Evolutionary conservation across 768 basidiomycete genomes (phyloP).

Genomic region (Boletus reticulatus): DNA sequence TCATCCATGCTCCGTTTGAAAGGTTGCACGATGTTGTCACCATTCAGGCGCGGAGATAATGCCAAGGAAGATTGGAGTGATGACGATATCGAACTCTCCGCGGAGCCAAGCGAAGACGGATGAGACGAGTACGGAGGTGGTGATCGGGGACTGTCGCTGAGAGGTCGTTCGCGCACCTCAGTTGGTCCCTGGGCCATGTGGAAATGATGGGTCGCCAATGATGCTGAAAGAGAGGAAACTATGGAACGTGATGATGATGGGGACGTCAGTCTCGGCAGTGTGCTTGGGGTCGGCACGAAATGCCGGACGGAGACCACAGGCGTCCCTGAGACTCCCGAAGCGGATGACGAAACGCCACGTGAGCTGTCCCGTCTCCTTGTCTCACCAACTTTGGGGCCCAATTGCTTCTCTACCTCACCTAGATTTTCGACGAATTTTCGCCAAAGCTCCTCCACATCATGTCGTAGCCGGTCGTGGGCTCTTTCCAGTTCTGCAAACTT

Average conservation of each 20-base stretch:
- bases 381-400: conserved; percentile 17
- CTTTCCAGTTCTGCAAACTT: conserved; percentile 57
- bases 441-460: conserved; percentile 65
- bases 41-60: conserved; percentile 23
- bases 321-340: conserved; percentile 27
- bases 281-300: conserved; percentile 51
- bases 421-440: conserved; percentile 50
- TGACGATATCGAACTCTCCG: conserved; percentile 21
- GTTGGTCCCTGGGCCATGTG: conserved; percentile 29
- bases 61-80: conserved; percentile 14
- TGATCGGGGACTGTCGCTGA: conserved; percentile 23
- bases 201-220: conserved; percentile 58
- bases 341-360: conserved; percentile 18
- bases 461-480: conserved; percentile 51
- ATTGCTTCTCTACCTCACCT: conserved; percentile 41
- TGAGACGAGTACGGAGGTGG: conserved; percentile 38
- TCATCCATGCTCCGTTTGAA: conserved; percentile 49
- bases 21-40: conserved; percentile 32
- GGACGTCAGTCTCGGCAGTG: conserved; percentile 36
- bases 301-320: conserved; percentile 45
- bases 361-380: conserved; percentile 20
- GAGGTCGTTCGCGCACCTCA: conserved; percentile 13
- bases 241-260: conserved; percentile 39
- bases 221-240: conserved; percentile 68
- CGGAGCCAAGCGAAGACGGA: conserved; percentile 30